Base-by-base conservation (phyloP, 192 early-diverging fungal genomes). In the Coemansia sp. region DNA sequence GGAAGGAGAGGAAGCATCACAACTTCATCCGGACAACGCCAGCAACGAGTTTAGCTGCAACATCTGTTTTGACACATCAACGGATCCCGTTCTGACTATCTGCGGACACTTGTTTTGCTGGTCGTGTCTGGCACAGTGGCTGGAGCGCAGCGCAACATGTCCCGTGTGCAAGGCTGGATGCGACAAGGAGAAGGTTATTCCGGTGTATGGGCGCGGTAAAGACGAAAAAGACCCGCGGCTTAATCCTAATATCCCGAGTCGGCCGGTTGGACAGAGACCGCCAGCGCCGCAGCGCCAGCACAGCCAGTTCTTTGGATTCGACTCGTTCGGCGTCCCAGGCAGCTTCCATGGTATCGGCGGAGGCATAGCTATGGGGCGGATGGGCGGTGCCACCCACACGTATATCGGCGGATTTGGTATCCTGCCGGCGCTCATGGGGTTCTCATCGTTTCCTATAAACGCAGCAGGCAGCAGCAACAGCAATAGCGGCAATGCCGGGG, bases 121-220 rank as follows among this genome's bases (percentile, higher is more conserved):
- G 89, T 85, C 88, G 20, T 91, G 88, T 68, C 77, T 90, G 49
- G 85, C 84, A 59, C 87, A 93, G 67, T 93, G 91, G 91, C 84
- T 93, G 14, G 88, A 91, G 55, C 77, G 86, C 38, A 91, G 90
- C 64, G 90, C 90, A 25, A 88, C 89, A 1, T 94, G 92, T 55
- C 92, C 92, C 6, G 91, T 94, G 14, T 94, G 92, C 65, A 94
- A 94, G 73, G 92, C 91, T 2, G 92, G 92, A 42, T 92, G 91
- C 75, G 90, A 88, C 19, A 88, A 89, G 66, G 90, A 92, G 44
- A 92, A 93, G 67, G 90, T 93, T 20, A 92, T 93, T 64, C 92
- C 92, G 0, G 86, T 93, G 39, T 93, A 93, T 65, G 91, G 91
- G 20, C 87, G 92, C 39, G 92, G 92, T 37, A 87, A 86, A 67